Base-by-base conservation (phyloP, 306 rosid species). In the Chamaecrista fasciculata region DNA sequence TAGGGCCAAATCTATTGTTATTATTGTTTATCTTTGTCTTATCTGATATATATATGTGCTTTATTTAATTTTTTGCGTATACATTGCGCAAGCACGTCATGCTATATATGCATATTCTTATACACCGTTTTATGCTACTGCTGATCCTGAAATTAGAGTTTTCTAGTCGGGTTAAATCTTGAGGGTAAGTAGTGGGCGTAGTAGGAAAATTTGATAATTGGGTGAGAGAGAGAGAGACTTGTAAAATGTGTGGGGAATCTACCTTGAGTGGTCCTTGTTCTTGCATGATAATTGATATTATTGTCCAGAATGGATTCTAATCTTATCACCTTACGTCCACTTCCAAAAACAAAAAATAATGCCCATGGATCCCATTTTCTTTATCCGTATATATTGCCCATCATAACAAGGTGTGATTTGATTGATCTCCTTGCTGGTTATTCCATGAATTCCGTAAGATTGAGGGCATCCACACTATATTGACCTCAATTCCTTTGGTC, bases 401-500 rank as follows among this genome's bases (percentile, higher is more conserved):
- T 63, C 25, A 48, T 11, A 16, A 48, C 6, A 16, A 26, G 11
- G 39, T 15, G 42, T 57, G 69, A 47, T 49, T 19, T 11, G 49
- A 29, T 56, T n/a, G n/a, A n/a, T n/a, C n/a, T n/a, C n/a, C n/a
- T 29, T 51, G 3, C 6, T 39, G 4, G 12, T n/a, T 57, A 16
- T 21, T 11, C 50, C 61, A 34, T 21, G 11, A 28, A 52, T 39
- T 63, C 34, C 24, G 12, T 26, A 65, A 52, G 66, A 55, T 46
- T 9, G 20, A 65, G 50, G 50, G 51, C 61, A 55, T 70, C 28
- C 9, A 29, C 34, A 23, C 28, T 6, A 29, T 25, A 23, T 46
- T 66, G 79, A 67, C 53, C 65, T 24, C 8, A 31, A 0, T 34
- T 57, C 44, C n/a, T 44, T 72, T 59, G 37, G 37, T 31, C 57